Conservation (phyloP, 75 land plant genomes). For the Cupressus sempervirens region DNA sequence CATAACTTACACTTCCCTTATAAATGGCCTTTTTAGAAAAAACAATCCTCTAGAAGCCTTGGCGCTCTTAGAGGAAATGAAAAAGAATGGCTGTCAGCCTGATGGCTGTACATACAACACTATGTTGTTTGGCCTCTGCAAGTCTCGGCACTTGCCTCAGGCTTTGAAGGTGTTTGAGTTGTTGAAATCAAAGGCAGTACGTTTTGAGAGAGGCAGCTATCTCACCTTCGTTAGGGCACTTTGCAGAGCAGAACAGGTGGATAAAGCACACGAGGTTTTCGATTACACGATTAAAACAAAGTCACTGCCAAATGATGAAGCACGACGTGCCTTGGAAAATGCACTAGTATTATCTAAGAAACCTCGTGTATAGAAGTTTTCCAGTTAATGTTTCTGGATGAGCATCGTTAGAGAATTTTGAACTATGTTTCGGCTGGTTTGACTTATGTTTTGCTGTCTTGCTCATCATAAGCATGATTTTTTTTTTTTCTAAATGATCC, state of each 20-base stretch:
- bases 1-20: slow-evolving; percentile 60
- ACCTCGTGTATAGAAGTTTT: background rate
- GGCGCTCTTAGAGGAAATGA: slow-evolving; percentile 59
- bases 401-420: background rate
- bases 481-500: background rate
- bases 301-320: slow-evolving; percentile 44
- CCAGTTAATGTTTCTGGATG: background rate
- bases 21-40: slow-evolving; percentile 60
- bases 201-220: slow-evolving; percentile 53
- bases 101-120: slow-evolving; percentile 69
- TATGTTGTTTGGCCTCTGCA: slow-evolving; percentile 64
- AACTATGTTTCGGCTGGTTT: background rate
- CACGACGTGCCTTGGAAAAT: slow-evolving; percentile 37
- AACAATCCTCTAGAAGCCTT: slow-evolving; percentile 40
- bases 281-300: slow-evolving; percentile 57
- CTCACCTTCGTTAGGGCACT: slow-evolving; percentile 48
- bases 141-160: slow-evolving; percentile 43
- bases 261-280: slow-evolving; percentile 58
- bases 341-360: slow-evolving; percentile 40
- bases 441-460: background rate
- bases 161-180: slow-evolving; percentile 45
- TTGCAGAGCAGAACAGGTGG: slow-evolving; percentile 41
- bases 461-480: background rate
- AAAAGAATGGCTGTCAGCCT: slow-evolving; percentile 52
- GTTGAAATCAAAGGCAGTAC: slow-evolving; percentile 47